These are phyloP conservation scores for Pelomyxa schiedti DNA, from an alignment of 78 protist genomes.

Conservation along the genomic window DNA sequence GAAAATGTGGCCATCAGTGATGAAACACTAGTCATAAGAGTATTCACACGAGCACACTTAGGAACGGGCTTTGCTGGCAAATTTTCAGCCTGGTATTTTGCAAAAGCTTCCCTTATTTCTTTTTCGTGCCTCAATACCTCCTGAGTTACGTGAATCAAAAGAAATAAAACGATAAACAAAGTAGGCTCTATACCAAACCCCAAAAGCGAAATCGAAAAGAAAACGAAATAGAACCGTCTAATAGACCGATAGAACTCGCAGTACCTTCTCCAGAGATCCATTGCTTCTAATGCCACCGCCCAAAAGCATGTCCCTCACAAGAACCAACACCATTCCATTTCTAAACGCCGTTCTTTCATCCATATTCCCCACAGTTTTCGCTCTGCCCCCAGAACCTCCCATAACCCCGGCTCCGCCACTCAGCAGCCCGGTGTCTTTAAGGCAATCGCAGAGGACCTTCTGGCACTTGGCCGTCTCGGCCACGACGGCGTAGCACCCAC, in stretches of 20 bases:
- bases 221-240: too few species aligned
- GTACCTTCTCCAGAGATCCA: neutral
- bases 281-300: neutral
- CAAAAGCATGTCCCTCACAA: neutral
- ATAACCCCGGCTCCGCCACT: neutral
- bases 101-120: neutral
- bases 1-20: neutral
- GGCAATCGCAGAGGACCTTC: neutral
- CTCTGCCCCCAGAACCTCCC: neutral
- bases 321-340: neutral
- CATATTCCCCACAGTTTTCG: too few species aligned
- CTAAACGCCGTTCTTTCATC: too few species aligned
- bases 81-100: neutral
- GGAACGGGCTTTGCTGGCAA: neutral
- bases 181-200: too few species aligned
- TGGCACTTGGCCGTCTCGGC: neutral
- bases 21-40: neutral
- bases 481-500: neutral
- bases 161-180: neutral
- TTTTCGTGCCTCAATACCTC: neutral
- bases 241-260: neutral
- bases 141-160: neutral
- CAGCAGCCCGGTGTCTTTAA: neutral
- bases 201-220: too few species aligned
- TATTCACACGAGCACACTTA: neutral